phyloP scores from a whole-genome alignment of 2,329 filamentous ascomycete genomes.

The Aspergillus puulaauensis region DNA sequence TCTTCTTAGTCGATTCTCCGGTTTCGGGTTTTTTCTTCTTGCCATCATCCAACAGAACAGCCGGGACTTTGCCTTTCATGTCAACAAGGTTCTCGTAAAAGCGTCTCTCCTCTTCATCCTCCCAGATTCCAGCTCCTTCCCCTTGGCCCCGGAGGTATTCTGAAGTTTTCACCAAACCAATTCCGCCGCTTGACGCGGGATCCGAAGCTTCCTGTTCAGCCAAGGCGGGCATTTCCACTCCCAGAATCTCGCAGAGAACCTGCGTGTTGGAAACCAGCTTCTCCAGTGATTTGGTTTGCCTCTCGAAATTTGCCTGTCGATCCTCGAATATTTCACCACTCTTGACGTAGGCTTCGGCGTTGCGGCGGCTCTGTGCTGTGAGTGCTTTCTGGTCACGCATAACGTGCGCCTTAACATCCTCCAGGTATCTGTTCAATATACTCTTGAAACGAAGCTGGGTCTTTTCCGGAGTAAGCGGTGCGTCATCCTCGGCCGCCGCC shows the following conservation, averaged over 20 bases:
- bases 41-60: conserved; percentile 86
- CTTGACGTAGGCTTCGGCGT: conserved; percentile 97
- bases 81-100: conserved; percentile 98
- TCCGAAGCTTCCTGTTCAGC: conserved; percentile 76
- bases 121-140: conserved; percentile 94
- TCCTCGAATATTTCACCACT: conserved; percentile 98
- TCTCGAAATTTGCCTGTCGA: conserved; percentile 92
- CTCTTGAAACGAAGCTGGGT: conserved; percentile 83
- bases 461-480: conserved; percentile 72
- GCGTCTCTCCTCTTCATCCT: conserved; percentile 94
- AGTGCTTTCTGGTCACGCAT: conserved; percentile 90
- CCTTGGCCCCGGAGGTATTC: conserved; percentile 89
- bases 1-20: conserved; percentile 82
- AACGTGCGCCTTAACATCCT: conserved; percentile 87
- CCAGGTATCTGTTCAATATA: conserved; percentile 82
- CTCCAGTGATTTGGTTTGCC: conserved; percentile 87
- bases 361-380: conserved; percentile 81
- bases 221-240: conserved; percentile 89
- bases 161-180: conserved; percentile 89
- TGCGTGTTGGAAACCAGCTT: conserved; percentile 88
- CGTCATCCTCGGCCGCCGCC: conserved; percentile 58
- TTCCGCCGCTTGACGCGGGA: conserved; percentile 68
- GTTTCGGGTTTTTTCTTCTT: conserved; percentile 88
- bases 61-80: conserved; percentile 91
- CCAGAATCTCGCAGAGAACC: conserved; percentile 81